Evolutionary conservation across 345 rosid species (phyloP).

Genomic region (Odontarrhena argentea): DNA sequence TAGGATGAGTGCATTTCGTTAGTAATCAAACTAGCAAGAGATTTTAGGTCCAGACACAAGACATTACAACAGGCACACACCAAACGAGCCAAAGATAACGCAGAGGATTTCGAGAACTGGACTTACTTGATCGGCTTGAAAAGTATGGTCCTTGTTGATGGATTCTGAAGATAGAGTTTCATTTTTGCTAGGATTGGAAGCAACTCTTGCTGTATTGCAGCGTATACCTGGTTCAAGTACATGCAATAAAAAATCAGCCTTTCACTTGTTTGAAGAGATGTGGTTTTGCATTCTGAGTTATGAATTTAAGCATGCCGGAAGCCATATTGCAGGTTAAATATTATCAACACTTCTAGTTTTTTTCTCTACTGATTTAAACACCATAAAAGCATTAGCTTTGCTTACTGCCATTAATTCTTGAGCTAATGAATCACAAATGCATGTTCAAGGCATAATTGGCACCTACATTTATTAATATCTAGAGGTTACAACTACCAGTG

Average conservation of each 20-base stretch:
- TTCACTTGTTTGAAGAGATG: not conserved
- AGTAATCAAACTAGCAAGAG: slow-evolving; percentile 16
- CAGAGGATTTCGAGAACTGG: not conserved
- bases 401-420: not conserved
- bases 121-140: slow-evolving; percentile 94
- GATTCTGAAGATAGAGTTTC: slow-evolving; percentile 90
- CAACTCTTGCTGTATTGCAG: slow-evolving; percentile 73
- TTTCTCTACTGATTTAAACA: not conserved
- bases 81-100: slow-evolving; percentile 18
- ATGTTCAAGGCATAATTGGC: slow-evolving; percentile 16
- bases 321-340: slow-evolving; percentile 10
- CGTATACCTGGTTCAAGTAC: slow-evolving; percentile 57
- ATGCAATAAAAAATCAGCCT: slow-evolving; percentile 22
- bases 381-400: not conserved
- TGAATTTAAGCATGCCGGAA: not conserved
- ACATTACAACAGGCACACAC: not conserved
- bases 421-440: slow-evolving; percentile 23
- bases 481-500: slow-evolving; percentile 1
- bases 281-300: slow-evolving; percentile 4
- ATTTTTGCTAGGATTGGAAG: slow-evolving; percentile 75
- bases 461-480: slow-evolving; percentile 3
- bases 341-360: not conserved
- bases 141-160: slow-evolving; percentile 81
- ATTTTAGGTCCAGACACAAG: slow-evolving; percentile 13
- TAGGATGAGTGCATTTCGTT: not conserved